Evolutionary conservation across 1,139 yeast genomes (phyloP).

Genomic region (Schwanniomyces etchellsii): DNA sequence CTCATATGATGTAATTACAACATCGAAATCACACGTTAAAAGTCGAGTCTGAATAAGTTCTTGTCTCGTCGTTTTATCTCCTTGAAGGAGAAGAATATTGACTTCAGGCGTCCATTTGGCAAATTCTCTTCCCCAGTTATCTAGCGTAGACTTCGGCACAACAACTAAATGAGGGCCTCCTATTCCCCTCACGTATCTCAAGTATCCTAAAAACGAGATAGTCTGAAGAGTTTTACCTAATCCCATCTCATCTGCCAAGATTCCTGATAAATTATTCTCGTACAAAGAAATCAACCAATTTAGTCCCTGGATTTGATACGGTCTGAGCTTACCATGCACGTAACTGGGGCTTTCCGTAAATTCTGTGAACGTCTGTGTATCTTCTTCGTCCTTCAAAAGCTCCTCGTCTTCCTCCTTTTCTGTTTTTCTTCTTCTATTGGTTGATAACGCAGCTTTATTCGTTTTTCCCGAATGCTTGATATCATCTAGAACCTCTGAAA

Average conservation of each 20-base stretch:
- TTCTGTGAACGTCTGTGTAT: conserved; percentile 41
- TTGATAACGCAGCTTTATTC: conserved; percentile 8
- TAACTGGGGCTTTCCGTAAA: conserved; percentile 63
- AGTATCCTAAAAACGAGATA: conserved; percentile 72
- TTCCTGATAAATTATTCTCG: conserved; percentile 83
- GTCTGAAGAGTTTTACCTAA: conserved; percentile 94
- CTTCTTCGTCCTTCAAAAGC: conserved; percentile 50
- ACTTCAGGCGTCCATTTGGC: conserved; percentile 78
- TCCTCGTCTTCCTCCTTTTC: conserved; percentile 72
- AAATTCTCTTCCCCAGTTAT: conserved; percentile 77
- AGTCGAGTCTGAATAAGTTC: conserved; percentile 46
- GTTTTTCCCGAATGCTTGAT: conserved; percentile 27
- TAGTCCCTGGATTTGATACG: conserved; percentile 89
- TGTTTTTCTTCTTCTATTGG: conserved; percentile 48
- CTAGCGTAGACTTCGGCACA: conserved; percentile 75
- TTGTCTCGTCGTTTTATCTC: conserved; percentile 63
- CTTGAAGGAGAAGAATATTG: conserved; percentile 60
- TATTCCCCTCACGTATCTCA: conserved; percentile 53
- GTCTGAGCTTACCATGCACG: conserved; percentile 59
- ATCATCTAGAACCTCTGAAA: conserved; percentile 41
- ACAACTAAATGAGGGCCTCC: conserved; percentile 72
- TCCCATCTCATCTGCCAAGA: conserved; percentile 98
- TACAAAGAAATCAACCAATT: conserved; percentile 85
- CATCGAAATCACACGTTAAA: conserved; percentile 65
- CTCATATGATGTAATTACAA: conserved; percentile 68